phyloP scores from a whole-genome alignment of 441 rosid species.

The Syzygium malaccense region DNA sequence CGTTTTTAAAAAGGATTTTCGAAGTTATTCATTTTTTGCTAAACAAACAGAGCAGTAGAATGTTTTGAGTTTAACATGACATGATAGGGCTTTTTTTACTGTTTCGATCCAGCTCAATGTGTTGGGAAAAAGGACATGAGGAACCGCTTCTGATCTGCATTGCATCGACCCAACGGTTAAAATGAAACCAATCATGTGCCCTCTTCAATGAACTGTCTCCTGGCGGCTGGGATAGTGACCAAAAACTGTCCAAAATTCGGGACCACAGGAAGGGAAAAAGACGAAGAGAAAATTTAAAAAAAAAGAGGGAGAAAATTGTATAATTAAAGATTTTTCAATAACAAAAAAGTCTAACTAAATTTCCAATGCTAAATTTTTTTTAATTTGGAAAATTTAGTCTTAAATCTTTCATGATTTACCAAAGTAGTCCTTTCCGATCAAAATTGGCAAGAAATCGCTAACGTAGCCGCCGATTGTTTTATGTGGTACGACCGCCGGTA shows the following conservation, averaged over 20 bases:
- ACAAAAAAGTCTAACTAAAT: neutral
- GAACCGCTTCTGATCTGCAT: neutral
- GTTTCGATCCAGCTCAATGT: neutral
- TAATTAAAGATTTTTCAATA: neutral
- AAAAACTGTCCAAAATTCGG: neutral
- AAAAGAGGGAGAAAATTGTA: fast-evolving
- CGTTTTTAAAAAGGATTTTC: too few species aligned
- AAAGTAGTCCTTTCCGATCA: fast-evolving
- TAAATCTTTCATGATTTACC: neutral
- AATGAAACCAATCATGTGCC: neutral
- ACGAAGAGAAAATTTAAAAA: neutral
- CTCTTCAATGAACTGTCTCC: neutral
- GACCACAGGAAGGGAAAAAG: neutral
- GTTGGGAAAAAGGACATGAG: neutral
- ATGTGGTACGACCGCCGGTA: fast-evolving
- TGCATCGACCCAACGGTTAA: neutral
- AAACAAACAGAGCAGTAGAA: neutral
- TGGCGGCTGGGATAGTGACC: neutral
- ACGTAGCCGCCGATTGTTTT: fast-evolving
- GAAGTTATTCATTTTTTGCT: too few species aligned
- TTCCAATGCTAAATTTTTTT: neutral
- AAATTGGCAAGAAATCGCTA: neutral
- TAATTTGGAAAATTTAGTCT: fast-evolving
- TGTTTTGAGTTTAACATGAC: neutral
- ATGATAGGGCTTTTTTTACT: neutral